phyloP scores from a whole-genome alignment of 176 grass and related monocot genomes.

The Musa schizocarpa region DNA sequence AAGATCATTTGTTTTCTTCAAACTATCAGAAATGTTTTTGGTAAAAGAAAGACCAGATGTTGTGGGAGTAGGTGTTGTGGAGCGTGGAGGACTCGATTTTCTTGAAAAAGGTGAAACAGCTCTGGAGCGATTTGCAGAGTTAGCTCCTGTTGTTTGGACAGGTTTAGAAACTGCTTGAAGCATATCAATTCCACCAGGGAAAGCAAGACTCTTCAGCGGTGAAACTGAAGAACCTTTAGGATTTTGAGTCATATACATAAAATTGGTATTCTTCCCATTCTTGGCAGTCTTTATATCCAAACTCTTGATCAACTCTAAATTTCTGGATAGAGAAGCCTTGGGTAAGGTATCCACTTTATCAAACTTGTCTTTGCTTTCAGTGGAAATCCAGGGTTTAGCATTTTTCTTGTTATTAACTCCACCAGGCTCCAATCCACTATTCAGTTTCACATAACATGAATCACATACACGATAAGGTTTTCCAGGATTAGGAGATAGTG shows the following conservation, averaged over 20 bases:
- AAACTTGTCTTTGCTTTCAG: constrained; percentile 30
- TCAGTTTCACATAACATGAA: constrained; percentile 80
- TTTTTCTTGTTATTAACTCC: constrained; percentile 31
- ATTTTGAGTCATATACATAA: constrained; percentile 2
- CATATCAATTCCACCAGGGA: constrained; percentile 42
- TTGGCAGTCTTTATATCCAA: constrained; percentile 77
- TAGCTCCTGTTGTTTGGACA: constrained; percentile 19
- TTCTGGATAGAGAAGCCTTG: constrained; percentile 35
- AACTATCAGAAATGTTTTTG: constrained; percentile 44
- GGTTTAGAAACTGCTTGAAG: constrained; percentile 25
- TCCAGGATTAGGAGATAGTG: constrained; percentile 85
- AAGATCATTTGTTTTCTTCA: constrained; percentile 68
- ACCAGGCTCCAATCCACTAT: constrained; percentile 68
- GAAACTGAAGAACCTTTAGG: constrained; percentile 33
- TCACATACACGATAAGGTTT: constrained; percentile 92
- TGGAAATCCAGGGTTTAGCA: not conserved
- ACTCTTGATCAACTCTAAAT: constrained; percentile 80
- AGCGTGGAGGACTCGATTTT: constrained; percentile 39
- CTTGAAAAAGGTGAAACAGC: constrained; percentile 36
- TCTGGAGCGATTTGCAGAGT: constrained; percentile 24
- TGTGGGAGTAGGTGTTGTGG: constrained; percentile 22
- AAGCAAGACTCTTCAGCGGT: constrained; percentile 65
- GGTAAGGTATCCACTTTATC: constrained; percentile 33
- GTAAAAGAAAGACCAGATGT: constrained; percentile 21
- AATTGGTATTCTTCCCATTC: constrained; percentile 59